Conservation (phyloP, 2,329 filamentous ascomycete genomes). For the Diaporthe aspalathi region DNA sequence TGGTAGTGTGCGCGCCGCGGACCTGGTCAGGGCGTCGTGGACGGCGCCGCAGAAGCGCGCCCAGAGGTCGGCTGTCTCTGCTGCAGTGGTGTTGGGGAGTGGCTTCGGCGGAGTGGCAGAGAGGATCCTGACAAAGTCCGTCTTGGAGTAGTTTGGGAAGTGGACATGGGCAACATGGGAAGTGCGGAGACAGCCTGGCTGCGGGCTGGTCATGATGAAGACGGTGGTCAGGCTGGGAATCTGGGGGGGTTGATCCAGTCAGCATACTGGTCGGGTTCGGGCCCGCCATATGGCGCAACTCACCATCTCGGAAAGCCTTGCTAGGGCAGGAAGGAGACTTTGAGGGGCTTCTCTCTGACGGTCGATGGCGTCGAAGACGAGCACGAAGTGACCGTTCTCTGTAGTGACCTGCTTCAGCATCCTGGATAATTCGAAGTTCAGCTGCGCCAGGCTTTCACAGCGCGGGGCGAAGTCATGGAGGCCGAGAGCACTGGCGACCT, state of each 20-base stretch:
- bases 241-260: conserved; percentile 55
- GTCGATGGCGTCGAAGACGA: conserved; percentile 92
- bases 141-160: conserved; percentile 86
- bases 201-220: conserved; percentile 79
- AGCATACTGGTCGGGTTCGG: conserved; percentile 18
- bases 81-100: conserved; percentile 61
- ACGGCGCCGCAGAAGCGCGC: conserved; percentile 83
- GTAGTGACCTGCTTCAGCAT: conserved; percentile 63
- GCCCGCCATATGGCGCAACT: conserved; percentile 45
- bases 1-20: conserved; percentile 82
- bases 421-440: conserved; percentile 77
- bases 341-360: conserved; percentile 81
- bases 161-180: conserved; percentile 80
- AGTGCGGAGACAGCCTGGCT: conserved; percentile 75
- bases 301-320: conserved; percentile 83
- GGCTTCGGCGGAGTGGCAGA: conserved; percentile 60
- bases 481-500: conserved; percentile 67
- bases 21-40: conserved; percentile 86
- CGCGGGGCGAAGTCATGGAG: conserved; percentile 47
- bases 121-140: conserved; percentile 83
- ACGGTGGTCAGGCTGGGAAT: conserved; percentile 82
- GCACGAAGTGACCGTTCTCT: conserved; percentile 71
- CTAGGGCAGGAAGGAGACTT: conserved; percentile 83
- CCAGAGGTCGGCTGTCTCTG: conserved; percentile 77
- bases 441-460: conserved; percentile 83